Evolutionary conservation across 2,329 filamentous ascomycete species (phyloP).

Genomic region (Beauveria scarabaeidicola): DNA sequence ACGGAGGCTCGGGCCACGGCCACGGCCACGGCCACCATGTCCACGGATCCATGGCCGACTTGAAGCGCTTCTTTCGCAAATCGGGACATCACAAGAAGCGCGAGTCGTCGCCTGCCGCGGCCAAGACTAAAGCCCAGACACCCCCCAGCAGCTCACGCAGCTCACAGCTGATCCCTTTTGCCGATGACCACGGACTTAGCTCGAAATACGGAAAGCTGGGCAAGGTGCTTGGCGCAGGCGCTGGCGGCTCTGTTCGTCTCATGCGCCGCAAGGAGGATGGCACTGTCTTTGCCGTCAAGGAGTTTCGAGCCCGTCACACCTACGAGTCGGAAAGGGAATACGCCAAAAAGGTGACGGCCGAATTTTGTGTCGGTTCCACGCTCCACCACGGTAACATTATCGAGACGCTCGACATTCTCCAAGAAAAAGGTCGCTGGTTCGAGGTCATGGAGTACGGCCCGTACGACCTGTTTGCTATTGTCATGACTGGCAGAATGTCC

Average conservation of each 20-base stretch:
- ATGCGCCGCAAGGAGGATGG: conserved; percentile 91
- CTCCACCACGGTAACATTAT: conserved; percentile 97
- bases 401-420: conserved; percentile 91
- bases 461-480: conserved; percentile 91
- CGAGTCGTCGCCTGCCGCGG: conserved; percentile 52
- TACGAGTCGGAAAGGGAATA: conserved; percentile 96
- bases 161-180: conserved; percentile 70
- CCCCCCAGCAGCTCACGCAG: conserved; percentile 36
- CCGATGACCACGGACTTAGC: conserved; percentile 82
- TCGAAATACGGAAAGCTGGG: conserved; percentile 95
- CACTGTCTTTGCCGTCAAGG: conserved; percentile 93
- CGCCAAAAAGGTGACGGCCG: conserved; percentile 94
- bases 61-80: conserved; percentile 94
- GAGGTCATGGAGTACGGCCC: conserved; percentile 99
- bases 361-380: conserved; percentile 96
- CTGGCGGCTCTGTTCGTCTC: conserved; percentile 85
- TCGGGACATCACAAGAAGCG: conserved; percentile 60
- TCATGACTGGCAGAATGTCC: conserved; percentile 98
- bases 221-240: conserved; percentile 85
- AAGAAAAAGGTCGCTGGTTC: conserved; percentile 91
- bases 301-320: conserved; percentile 83
- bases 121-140: conserved; percentile 41
- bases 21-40: conserved; percentile 18
- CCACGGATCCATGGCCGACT: conserved; percentile 81
- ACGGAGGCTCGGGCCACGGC: conserved; percentile 17